Evolutionary conservation across 768 basidiomycete genomes (phyloP), one percentile per base, ranked within the genome.

Genomic region (Mycena polygramma): DNA sequence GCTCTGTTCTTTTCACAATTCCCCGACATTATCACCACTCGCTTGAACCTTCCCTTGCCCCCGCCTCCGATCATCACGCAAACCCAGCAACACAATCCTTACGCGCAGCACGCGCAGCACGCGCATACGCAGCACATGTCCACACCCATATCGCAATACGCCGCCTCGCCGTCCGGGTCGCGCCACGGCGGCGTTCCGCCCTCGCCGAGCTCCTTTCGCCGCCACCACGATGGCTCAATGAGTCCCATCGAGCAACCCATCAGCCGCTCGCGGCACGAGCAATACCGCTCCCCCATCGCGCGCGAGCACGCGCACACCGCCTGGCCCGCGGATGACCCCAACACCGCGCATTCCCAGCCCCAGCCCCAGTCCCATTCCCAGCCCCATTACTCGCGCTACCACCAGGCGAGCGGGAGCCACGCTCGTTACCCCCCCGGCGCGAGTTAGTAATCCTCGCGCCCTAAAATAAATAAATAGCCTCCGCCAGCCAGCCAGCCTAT

Each of bases 1-100:
- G 87, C 85, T 7, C 73, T 89, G 37, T 87, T 88, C 70, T 81
- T 87, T 54, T 77, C 79, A 30, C 77, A 81, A n/a, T 87, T 87
- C 78, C 87, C 87, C n/a, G 82, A 81, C 58, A 85, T 87, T 64
- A 76, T 86, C 49, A 76, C 78, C 67, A 77, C 62, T 73, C 69
- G 72, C 57, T 73, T 68, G 9, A 59, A 57, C 52, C 43, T 45
- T 45, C 36, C 72, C 30, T 57, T 41, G 71, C 64, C 30, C 30
- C 30, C 30, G 30, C 30, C 30, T 30, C 30, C 68, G 62, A 37
- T 64, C 53, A 26, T 61, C 54, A 60, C 61, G 55, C 70, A 66
- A 10, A 17, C 62, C 19, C 69, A 54, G 26, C 63, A 57, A 2
- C 63, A 71, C 65, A 49, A 62, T 71, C 65, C 46, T 62, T 70